These are phyloP conservation scores for Agmasoma carcini DNA, from an alignment of 371 early-diverging fungal genomes.

Conservation along the genomic window DNA sequence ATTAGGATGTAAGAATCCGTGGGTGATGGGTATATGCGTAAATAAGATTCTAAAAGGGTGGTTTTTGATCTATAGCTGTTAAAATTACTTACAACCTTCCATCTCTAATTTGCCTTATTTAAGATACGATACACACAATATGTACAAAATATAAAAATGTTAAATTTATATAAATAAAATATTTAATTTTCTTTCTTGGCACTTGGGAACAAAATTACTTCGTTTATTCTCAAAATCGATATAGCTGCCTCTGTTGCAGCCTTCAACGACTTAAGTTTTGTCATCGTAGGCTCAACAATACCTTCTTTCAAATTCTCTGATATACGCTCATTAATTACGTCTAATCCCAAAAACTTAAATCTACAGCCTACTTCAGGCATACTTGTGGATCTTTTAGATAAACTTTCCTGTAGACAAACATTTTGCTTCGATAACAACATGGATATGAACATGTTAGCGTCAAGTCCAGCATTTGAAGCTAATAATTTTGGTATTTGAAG, in stretches of 20 bases:
- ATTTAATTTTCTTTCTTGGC: conserved; percentile 7
- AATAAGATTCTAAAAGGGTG: too few relatives aligned
- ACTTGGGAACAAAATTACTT: conserved; percentile 49
- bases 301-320: conserved; percentile 86
- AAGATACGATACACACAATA: too few relatives aligned
- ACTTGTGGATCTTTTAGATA: conserved; percentile 52
- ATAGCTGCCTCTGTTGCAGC: conserved; percentile 99
- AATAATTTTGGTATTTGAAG: conserved; percentile 89
- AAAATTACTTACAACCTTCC: too few relatives aligned
- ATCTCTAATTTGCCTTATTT: too few relatives aligned
- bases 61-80: too few relatives aligned
- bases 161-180: too few relatives aligned
- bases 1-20: too few relatives aligned
- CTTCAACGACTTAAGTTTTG: conserved; percentile 89
- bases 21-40: too few relatives aligned
- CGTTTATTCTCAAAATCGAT: conserved; percentile 86
- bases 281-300: conserved; percentile 93
- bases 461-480: conserved; percentile 92
- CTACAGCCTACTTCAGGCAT: conserved; percentile 62
- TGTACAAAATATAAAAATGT: too few relatives aligned
- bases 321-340: conserved; percentile 74
- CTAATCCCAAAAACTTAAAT: conserved; percentile 63
- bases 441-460: conserved; percentile 82
- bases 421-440: conserved; percentile 54
- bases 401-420: conserved; percentile 9